These are phyloP conservation scores for Boletus rubescentipes DNA, from an alignment of 768 basidiomycete species.

Conservation along the genomic window DNA sequence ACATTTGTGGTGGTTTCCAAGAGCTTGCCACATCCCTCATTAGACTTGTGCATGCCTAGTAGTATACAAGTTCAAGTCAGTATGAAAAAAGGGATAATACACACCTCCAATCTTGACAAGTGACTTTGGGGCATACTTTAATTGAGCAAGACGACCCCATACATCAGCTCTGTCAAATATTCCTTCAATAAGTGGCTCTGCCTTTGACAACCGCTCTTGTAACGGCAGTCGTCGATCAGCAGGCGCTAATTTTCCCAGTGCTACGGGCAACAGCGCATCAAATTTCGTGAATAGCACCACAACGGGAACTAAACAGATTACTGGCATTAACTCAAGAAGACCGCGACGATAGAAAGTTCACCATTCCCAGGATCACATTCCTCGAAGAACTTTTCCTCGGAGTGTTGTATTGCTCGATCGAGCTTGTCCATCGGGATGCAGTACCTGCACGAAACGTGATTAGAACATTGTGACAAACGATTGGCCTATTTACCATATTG, in stretches of 20 bases:
- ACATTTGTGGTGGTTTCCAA: neutral
- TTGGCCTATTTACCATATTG: neutral
- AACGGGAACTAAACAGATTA: neutral
- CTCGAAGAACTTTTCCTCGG: neutral
- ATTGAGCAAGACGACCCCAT: neutral
- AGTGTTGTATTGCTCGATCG: neutral
- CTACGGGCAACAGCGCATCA: neutral
- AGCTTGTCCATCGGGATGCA: slow-evolving; percentile 7
- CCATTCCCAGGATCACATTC: neutral
- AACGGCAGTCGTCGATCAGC: neutral
- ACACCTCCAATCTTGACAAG: neutral
- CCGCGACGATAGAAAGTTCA: neutral
- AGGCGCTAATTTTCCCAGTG: neutral
- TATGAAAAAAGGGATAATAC: too few relatives aligned
- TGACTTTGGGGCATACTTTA: neutral
- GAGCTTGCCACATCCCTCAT: neutral
- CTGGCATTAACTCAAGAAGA: neutral
- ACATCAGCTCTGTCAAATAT: neutral
- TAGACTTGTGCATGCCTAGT: neutral
- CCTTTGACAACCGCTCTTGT: neutral
- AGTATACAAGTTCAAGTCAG: too few relatives aligned
- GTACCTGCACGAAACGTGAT: neutral
- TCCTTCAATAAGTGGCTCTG: neutral
- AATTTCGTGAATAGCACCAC: slow-evolving; percentile 7
- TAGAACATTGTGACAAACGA: neutral